Conservation (phyloP, 2,329 filamentous ascomycete species). For the Ramularia collo-cygni region DNA sequence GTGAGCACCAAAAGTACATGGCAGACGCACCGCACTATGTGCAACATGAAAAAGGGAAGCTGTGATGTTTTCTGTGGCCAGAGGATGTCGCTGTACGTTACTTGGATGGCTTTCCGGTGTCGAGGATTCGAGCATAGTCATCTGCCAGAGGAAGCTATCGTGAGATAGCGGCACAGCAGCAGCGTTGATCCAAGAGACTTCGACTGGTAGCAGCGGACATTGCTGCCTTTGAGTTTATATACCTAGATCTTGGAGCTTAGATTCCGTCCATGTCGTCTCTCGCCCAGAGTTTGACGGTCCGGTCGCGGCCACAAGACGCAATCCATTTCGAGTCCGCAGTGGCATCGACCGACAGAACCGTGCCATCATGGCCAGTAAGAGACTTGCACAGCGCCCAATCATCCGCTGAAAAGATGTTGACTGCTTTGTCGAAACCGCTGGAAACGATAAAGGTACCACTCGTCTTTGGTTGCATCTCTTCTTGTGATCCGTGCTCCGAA, state of each 20-base stretch:
- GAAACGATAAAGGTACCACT: constrained; percentile 87
- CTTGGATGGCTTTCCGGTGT: too few species aligned
- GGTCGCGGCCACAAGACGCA: constrained; percentile 86
- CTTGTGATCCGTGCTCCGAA: constrained; percentile 1
- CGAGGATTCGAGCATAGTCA: too few species aligned
- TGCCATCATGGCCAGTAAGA: constrained; percentile 82
- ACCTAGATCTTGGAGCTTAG: constrained; percentile 8
- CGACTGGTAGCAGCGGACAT: too few species aligned
- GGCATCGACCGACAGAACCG: constrained; percentile 85
- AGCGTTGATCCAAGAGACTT: too few species aligned
- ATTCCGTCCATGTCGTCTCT: constrained; percentile 62
- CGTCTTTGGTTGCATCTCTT: constrained; percentile 58
- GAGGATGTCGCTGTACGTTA: too few species aligned
- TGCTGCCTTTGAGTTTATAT: background rate
- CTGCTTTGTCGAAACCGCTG: constrained; percentile 85
- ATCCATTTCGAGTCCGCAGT: constrained; percentile 85
- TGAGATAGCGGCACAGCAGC: too few species aligned
- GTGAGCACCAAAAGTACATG: constrained; percentile 23
- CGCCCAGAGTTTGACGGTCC: constrained; percentile 94
- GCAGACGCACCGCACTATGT: constrained; percentile 8
- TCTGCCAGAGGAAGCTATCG: too few species aligned
- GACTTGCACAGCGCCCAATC: constrained; percentile 90
- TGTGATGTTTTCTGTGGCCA: background rate
- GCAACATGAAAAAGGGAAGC: constrained; percentile 1
- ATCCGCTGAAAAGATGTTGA: constrained; percentile 93